A percentile compares a stretch with the other conserved stretches of the same genome.
These are phyloP conservation scores for Filobasidium floriforme DNA, from an alignment of 768 basidiomycete genomes.

Conservation along the genomic window DNA sequence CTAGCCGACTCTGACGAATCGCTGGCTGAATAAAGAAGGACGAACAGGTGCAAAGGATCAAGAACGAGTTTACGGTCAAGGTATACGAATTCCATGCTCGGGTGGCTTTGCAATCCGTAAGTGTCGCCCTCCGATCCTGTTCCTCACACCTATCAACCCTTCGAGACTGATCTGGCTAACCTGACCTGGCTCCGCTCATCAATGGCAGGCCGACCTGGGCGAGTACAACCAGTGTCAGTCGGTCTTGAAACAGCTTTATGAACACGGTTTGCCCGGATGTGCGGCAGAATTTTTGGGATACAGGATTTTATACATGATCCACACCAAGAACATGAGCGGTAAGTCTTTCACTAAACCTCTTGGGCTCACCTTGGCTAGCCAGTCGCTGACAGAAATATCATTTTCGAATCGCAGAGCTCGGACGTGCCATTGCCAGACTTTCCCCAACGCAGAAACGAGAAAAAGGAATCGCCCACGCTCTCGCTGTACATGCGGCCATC, in stretches of 20 bases:
- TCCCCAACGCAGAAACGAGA: slow-evolving; percentile 80
- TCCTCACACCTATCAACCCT: slow-evolving; percentile 4
- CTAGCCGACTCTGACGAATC: background rate
- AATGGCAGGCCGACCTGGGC: slow-evolving; percentile 78
- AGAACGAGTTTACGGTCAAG: slow-evolving; percentile 93
- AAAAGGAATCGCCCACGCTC: slow-evolving; percentile 74
- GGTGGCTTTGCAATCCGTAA: slow-evolving; percentile 85
- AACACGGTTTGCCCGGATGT: slow-evolving; percentile 83
- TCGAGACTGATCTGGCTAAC: too few species aligned
- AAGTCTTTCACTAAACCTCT: slow-evolving; percentile 33
- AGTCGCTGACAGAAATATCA: too few species aligned
- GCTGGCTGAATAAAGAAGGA: background rate
- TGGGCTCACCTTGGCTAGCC: too few species aligned
- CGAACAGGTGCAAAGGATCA: slow-evolving; percentile 87
- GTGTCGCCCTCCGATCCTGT: slow-evolving; percentile 33
- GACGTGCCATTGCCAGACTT: slow-evolving; percentile 70
- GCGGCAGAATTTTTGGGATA: slow-evolving; percentile 96
- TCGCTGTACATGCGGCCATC: slow-evolving; percentile 77
- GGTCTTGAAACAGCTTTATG: slow-evolving; percentile 79
- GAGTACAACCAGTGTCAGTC: slow-evolving; percentile 99
- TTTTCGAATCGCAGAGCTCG: background rate
- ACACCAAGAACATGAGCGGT: slow-evolving; percentile 92
- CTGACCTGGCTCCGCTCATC: too few species aligned
- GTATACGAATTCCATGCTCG: slow-evolving; percentile 98
- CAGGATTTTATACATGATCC: slow-evolving; percentile 88